phyloP scores from a whole-genome alignment of 768 basidiomycete genomes.

The Lactarius sanguifluus region DNA sequence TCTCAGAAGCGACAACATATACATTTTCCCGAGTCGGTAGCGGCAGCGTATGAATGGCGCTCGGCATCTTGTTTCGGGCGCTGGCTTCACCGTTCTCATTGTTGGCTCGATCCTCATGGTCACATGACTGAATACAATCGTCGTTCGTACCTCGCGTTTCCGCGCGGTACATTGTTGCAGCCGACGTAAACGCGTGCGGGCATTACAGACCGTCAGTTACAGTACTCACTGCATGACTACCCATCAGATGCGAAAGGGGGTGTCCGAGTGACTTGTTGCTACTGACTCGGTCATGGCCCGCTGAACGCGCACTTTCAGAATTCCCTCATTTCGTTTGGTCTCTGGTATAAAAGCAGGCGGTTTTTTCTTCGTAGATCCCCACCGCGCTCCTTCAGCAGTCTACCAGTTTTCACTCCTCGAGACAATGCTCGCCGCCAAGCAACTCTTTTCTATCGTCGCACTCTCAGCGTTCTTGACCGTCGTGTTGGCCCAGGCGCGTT shows the following conservation, averaged over 20 bases:
- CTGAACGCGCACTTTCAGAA: background rate
- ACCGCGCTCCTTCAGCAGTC: background rate
- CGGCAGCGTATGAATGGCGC: background rate
- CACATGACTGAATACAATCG: background rate
- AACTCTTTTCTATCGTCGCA: slow-evolving; percentile 10
- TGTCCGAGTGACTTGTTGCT: background rate
- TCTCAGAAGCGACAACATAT: background rate
- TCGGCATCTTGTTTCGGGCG: background rate
- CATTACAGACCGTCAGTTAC: background rate
- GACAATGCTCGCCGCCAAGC: slow-evolving; percentile 6
- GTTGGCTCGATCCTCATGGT: background rate
- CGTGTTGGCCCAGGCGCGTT: slow-evolving; percentile 1
- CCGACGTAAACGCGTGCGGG: background rate
- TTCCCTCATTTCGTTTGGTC: background rate
- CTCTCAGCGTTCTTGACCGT: slow-evolving; percentile 11
- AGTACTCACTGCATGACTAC: background rate
- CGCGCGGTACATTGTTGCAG: background rate
- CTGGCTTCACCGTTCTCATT: background rate
- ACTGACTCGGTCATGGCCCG: background rate
- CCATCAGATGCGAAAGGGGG: background rate
- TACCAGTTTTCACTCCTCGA: background rate
- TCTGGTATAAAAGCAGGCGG: background rate
- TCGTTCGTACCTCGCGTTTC: background rate
- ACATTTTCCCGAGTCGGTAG: background rate
- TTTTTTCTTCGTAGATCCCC: background rate